Conservation (phyloP, 2,329 filamentous ascomycete genomes). For the Chaetomiaceae sp. region DNA sequence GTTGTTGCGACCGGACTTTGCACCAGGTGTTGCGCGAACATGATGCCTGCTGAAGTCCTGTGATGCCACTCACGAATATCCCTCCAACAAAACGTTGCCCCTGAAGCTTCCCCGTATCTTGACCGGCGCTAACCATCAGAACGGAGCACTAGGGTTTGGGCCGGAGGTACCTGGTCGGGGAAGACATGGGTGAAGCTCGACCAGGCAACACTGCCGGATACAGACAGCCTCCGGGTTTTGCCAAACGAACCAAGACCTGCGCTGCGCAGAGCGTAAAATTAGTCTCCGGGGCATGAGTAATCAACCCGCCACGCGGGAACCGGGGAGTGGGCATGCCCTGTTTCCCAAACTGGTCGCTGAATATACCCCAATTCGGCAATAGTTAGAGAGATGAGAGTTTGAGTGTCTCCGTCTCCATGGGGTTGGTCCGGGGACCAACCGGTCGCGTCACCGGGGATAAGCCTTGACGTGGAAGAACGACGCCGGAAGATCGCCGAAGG, state of each 20-base stretch:
- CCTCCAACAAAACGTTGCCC: neutral
- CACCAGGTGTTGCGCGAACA: neutral
- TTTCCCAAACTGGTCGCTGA: neutral
- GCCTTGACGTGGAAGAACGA: neutral
- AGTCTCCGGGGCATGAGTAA: constrained; percentile 8
- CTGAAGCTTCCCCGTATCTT: neutral
- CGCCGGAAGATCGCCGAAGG: neutral
- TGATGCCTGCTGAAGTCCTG: neutral
- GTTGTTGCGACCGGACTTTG: neutral
- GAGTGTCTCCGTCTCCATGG: neutral
- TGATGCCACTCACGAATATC: neutral
- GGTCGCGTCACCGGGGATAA: neutral
- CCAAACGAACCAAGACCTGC: constrained; percentile 9
- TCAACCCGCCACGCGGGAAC: neutral
- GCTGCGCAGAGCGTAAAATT: constrained; percentile 7
- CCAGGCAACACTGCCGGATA: constrained; percentile 21
- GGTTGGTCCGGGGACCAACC: too few species aligned
- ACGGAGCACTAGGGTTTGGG: neutral
- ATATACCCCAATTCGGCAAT: neutral
- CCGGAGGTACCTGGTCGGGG: neutral
- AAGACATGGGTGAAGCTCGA: constrained; percentile 9
- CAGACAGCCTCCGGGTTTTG: neutral
- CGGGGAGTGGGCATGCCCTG: neutral
- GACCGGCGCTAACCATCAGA: neutral
- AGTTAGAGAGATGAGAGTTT: neutral